phyloP scores from a whole-genome alignment of 768 basidiomycete genomes.

The Daedaleopsis nitida region DNA sequence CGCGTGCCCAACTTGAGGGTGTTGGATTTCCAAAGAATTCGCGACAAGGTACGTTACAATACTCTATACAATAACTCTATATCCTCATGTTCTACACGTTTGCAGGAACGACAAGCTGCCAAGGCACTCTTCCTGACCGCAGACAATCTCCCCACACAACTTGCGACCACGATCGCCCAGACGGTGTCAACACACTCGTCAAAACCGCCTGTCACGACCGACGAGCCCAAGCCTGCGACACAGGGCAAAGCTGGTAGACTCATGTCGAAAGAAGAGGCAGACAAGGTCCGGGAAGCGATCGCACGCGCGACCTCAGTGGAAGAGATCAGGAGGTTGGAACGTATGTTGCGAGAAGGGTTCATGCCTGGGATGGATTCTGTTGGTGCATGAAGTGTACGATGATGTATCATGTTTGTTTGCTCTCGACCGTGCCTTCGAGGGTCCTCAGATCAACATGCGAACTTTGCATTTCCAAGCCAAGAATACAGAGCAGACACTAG shows the following conservation, averaged over 20 bases:
- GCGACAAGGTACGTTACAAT: slow-evolving; percentile 80
- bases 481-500: neutral
- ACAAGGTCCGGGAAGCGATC: slow-evolving; percentile 84
- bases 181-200: slow-evolving; percentile 68
- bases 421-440: slow-evolving; percentile 27
- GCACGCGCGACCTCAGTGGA: slow-evolving; percentile 90
- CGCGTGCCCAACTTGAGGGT: slow-evolving; percentile 85
- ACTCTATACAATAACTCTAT: slow-evolving; percentile 1
- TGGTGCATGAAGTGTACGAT: slow-evolving; percentile 57
- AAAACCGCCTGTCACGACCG: slow-evolving; percentile 65
- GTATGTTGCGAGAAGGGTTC: slow-evolving; percentile 82
- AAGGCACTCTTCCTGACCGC: slow-evolving; percentile 79
- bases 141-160: slow-evolving; percentile 73
- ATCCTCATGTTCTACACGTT: neutral
- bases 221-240: slow-evolving; percentile 71
- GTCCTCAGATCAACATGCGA: neutral
- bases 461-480: neutral
- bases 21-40: slow-evolving; percentile 93
- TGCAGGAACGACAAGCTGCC: slow-evolving; percentile 77
- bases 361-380: slow-evolving; percentile 77
- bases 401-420: slow-evolving; percentile 33
- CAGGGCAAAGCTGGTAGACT: slow-evolving; percentile 77
- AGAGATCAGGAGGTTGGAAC: slow-evolving; percentile 82
- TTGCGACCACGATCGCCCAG: slow-evolving; percentile 76
- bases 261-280: slow-evolving; percentile 91